phyloP scores from a whole-genome alignment of 2,329 filamentous ascomycete species.

The Tolypocladium sp. region DNA sequence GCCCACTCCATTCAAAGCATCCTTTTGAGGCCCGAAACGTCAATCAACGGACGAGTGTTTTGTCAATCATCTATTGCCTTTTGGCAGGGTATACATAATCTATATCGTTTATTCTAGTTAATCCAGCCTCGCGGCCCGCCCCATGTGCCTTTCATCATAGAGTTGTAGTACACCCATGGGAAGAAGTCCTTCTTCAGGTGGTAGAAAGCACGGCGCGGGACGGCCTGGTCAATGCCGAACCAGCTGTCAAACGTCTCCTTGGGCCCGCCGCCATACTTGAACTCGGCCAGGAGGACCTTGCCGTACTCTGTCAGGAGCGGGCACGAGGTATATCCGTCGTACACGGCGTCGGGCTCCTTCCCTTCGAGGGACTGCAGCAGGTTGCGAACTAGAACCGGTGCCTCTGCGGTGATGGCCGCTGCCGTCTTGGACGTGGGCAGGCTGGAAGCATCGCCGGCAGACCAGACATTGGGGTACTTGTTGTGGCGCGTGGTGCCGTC shows the following conservation, averaged over 20 bases:
- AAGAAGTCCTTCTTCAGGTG: constrained; percentile 60
- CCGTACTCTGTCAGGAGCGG: constrained; percentile 47
- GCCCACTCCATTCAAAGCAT: no score
- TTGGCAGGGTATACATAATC: not conserved
- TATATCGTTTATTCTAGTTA: not conserved
- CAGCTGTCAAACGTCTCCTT: constrained; percentile 51
- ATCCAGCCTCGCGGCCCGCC: constrained; percentile 25
- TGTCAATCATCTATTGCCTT: not conserved
- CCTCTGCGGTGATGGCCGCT: constrained; percentile 41
- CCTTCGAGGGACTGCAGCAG: constrained; percentile 34
- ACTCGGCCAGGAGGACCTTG: constrained; percentile 55
- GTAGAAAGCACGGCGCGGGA: constrained; percentile 48
- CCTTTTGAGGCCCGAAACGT: no score
- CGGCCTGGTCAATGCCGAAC: constrained; percentile 48
- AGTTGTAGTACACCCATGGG: constrained; percentile 54
- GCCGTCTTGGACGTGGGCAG: constrained; percentile 49
- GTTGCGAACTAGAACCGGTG: constrained; percentile 41
- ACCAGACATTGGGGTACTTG: constrained; percentile 49
- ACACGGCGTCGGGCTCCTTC: constrained; percentile 30
- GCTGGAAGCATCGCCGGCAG: constrained; percentile 48
- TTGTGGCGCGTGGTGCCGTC: constrained; percentile 41
- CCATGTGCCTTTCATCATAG: constrained; percentile 54
- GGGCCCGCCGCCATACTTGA: constrained; percentile 53
- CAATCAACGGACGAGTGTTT: not conserved
- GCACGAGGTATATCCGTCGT: constrained; percentile 49